Evolutionary conservation across 2,329 filamentous ascomycete genomes (phyloP).

Genomic region (Furcasterigmium furcatum): DNA sequence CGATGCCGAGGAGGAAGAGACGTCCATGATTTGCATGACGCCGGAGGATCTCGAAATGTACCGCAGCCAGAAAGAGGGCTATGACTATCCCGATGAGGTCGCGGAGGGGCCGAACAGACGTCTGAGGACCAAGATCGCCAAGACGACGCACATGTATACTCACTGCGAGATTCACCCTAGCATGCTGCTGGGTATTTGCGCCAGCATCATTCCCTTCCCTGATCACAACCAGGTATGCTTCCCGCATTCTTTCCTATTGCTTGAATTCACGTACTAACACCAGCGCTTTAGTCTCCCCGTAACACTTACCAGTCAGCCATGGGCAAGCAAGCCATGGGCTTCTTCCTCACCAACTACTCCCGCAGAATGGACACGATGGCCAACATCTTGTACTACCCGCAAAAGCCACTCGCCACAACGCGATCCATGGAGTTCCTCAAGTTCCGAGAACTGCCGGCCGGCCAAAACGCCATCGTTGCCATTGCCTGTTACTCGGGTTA

Average conservation of each 20-base stretch:
- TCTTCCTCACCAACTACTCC: conserved; percentile 95
- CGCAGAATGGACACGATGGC: conserved; percentile 99
- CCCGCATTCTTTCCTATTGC: neutral
- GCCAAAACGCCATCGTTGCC: conserved; percentile 97
- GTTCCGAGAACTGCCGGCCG: conserved; percentile 94
- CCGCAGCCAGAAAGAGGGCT: conserved; percentile 65
- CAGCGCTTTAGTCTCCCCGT: conserved; percentile 74
- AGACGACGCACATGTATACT: conserved; percentile 87
- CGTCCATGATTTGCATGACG: conserved; percentile 98
- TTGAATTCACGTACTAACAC: conserved; percentile 24
- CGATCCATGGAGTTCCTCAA: conserved; percentile 98
- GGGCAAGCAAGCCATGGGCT: conserved; percentile 99
- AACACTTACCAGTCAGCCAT: conserved; percentile 99
- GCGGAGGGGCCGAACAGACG: conserved; percentile 74
- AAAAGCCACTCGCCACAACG: conserved; percentile 94
- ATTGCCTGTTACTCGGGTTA: conserved; percentile 98
- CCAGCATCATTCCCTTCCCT: conserved; percentile 98
- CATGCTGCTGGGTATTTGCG: conserved; percentile 98
- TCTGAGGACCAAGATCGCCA: conserved; percentile 84
- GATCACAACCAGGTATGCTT: conserved; percentile 83
- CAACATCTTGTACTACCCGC: conserved; percentile 97
- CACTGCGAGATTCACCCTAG: conserved; percentile 99
- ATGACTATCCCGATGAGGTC: conserved; percentile 58
- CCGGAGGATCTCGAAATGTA: conserved; percentile 88
- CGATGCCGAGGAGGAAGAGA: conserved; percentile 97